phyloP scores from a whole-genome alignment of 73 alveolate species.

The Loxodes magnus region DNA sequence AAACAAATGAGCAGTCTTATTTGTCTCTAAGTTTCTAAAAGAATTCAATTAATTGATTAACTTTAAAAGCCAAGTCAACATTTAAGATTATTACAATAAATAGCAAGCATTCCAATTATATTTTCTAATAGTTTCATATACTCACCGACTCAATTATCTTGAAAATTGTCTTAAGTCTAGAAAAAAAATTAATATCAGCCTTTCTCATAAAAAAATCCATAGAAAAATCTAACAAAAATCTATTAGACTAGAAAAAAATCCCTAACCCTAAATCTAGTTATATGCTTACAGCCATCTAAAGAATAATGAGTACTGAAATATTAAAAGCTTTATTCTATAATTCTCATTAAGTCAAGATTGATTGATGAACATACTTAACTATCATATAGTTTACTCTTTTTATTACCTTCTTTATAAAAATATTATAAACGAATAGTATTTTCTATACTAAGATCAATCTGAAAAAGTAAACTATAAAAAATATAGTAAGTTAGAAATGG shows the following conservation, averaged over 20 bases:
- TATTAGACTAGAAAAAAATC: too few species aligned
- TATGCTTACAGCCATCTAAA: too few species aligned
- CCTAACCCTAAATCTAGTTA: too few species aligned
- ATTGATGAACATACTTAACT: constrained; percentile 5
- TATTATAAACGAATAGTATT: too few species aligned
- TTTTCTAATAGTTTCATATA: background rate
- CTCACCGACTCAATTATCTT: background rate
- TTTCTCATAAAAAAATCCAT: background rate
- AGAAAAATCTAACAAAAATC: background rate
- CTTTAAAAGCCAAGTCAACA: background rate
- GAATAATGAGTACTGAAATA: background rate
- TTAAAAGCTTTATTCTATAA: background rate
- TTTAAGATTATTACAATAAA: background rate
- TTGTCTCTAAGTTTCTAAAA: background rate
- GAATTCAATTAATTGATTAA: background rate
- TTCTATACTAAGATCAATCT: too few species aligned
- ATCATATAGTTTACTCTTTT: too few species aligned
- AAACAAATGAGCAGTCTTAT: background rate
- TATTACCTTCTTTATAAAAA: too few species aligned
- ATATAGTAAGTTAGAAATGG: too few species aligned
- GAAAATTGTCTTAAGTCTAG: background rate
- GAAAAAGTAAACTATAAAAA: too few species aligned
- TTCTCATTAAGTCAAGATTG: background rate
- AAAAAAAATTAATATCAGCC: background rate
- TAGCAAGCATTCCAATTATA: background rate